These are phyloP conservation scores for Tubosaeta sp. DNA, from an alignment of 768 basidiomycete genomes.

Conservation along the genomic window DNA sequence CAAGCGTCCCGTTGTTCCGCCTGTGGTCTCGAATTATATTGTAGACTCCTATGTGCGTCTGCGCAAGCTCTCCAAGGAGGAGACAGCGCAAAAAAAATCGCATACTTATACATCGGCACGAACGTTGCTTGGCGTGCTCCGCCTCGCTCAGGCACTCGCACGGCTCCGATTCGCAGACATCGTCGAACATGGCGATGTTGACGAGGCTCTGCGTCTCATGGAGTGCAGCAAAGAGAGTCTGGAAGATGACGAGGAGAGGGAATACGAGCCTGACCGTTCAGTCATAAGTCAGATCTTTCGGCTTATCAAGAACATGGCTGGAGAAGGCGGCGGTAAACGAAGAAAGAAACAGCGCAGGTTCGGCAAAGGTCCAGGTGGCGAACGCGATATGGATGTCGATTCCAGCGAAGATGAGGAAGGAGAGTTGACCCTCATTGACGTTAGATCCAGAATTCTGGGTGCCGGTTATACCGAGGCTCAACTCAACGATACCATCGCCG, in stretches of 20 bases:
- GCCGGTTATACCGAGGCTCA: constrained; percentile 90
- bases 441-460: constrained; percentile 79
- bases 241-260: constrained; percentile 71
- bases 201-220: constrained; percentile 96
- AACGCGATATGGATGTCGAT: constrained; percentile 67
- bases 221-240: constrained; percentile 93
- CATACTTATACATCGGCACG: constrained; percentile 96
- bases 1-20: constrained; percentile 86
- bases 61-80: constrained; percentile 89
- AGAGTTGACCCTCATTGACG: constrained; percentile 81
- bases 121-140: constrained; percentile 90
- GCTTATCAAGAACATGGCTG: constrained; percentile 84
- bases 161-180: constrained; percentile 79
- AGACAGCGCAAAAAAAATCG: constrained; percentile 80
- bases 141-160: constrained; percentile 92
- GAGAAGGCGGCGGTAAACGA: constrained; percentile 35
- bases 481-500: constrained; percentile 77
- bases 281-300: constrained; percentile 82
- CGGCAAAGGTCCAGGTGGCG: constrained; percentile 65
- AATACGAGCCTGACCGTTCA: constrained; percentile 71
- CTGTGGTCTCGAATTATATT: constrained; percentile 84
- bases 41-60: constrained; percentile 95
- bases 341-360: constrained; percentile 48
- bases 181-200: constrained; percentile 85
- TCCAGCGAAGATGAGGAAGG: constrained; percentile 65